phyloP scores from a whole-genome alignment of 768 basidiomycete species.

The Krasilnikovozyma curviuscula region DNA sequence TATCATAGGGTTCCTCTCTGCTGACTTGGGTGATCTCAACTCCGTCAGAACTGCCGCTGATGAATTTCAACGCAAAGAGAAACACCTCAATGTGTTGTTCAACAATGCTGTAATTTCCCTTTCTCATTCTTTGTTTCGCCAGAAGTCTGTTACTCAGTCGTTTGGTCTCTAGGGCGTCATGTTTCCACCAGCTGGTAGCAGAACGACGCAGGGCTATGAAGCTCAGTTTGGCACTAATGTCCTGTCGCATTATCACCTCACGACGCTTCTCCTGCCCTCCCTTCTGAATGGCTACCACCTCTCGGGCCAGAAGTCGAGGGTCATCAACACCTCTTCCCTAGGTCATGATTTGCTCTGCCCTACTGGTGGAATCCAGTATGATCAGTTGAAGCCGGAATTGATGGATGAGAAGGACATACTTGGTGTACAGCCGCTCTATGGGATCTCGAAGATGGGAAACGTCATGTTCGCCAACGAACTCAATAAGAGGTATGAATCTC shows the following conservation, averaged over 20 bases:
- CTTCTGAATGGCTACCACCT: conserved; percentile 9
- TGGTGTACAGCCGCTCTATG: conserved; percentile 9
- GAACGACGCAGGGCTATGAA: conserved; percentile 8
- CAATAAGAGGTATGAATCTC: background rate
- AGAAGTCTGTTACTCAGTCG: background rate
- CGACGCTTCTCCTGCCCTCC: conserved; percentile 9
- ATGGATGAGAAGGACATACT: background rate
- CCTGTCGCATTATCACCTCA: conserved; percentile 13
- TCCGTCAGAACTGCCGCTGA: background rate
- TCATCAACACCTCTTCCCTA: conserved; percentile 5
- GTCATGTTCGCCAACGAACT: conserved; percentile 12
- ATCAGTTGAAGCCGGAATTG: conserved; percentile 3
- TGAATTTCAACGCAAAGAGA: background rate
- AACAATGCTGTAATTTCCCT: background rate
- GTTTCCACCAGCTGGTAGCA: conserved; percentile 5
- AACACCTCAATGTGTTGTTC: background rate
- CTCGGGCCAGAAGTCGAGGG: conserved; percentile 1
- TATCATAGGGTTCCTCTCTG: background rate
- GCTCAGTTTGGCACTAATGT: conserved; percentile 12
- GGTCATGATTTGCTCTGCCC: conserved; percentile 7
- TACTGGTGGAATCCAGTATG: conserved; percentile 4
- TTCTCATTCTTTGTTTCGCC: too few species aligned
- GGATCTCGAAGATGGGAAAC: conserved; percentile 15
- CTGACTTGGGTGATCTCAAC: background rate
- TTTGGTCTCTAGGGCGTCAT: conserved; percentile 1